Evolutionary conservation across 805 yeast genomes (phyloP), one percentile per base, ranked within the genome.

Genomic region (Saccharomycopsis sp.): DNA sequence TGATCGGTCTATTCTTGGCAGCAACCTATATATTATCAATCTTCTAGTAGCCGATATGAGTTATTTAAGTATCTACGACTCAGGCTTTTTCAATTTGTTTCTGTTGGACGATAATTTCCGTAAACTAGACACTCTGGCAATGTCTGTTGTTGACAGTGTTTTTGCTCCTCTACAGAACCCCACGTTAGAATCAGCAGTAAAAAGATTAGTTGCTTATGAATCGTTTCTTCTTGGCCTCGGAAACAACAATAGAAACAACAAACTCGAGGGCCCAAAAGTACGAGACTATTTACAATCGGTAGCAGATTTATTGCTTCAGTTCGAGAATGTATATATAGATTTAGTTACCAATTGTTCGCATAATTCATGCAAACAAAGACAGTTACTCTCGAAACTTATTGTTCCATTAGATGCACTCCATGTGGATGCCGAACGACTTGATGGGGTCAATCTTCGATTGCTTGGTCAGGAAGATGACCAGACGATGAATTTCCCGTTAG

Each of bases 311-410:
- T 20, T 61, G 5, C 20, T 47, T 9, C 54, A 56, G 23, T 42
- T 61, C 8, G 63, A 61, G 44, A 25, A 20, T 47, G 79, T 78
- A 22, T 68, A 75, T 64, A 67, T 74, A 68, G 75, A 78, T 64
- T 71, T 74, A 73, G 66, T 78, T 23, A 75, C 77, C 56, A 72
- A 74, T 9, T 64, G 72, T 17, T 75, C 82, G 3, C 86, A 85
- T 68, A 93, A 93, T 66, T 84, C 90, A 41, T 83, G 96, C 54
- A 78, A 97, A 58, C 91, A 89, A 66, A 81, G 97, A 62, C 97
- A 89, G 68, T 81, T 86, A 62, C 72, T 86, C 65, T 73, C 84
- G 62, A 75, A 84, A 66, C 74, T 79, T 66, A 66, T 83, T 57
- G 65, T 78, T 52, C 63, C 78, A 2, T 89, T 93, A 87, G 97